phyloP scores from a whole-genome alignment of 345 rosid genomes.

The Eucalyptus tenuipes region DNA sequence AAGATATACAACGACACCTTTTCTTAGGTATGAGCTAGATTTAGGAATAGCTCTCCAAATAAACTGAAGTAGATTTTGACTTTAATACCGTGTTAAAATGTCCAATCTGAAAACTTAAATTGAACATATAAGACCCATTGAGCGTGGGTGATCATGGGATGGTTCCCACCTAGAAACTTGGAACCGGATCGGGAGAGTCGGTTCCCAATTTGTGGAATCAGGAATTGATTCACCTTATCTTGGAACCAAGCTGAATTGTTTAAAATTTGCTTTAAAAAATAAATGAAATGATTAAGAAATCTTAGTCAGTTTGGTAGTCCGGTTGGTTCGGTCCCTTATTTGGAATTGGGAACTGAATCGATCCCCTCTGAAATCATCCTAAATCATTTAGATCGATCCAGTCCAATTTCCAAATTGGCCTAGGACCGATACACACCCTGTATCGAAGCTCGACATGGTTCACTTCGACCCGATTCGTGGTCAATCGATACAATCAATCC shows the following conservation, averaged over 20 bases:
- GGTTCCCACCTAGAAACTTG: neutral
- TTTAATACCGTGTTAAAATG: neutral
- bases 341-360: accelerated
- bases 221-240: accelerated
- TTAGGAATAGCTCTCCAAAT: accelerated
- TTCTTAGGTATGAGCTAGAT: neutral
- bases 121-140: neutral
- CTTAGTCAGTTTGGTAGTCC: accelerated
- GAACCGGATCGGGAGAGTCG: accelerated
- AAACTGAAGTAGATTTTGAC: neutral
- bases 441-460: neutral
- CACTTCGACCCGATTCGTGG: neutral
- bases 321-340: accelerated
- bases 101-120: neutral
- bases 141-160: neutral
- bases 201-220: neutral
- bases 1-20: neutral
- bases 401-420: neutral
- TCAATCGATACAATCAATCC: neutral
- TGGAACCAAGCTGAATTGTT: neutral
- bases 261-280: neutral
- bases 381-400: accelerated
- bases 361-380: accelerated
- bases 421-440: neutral
- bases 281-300: neutral